These are phyloP conservation scores for Barnettozyma sucrosica DNA, from an alignment of 805 yeast species.

Conservation along the genomic window DNA sequence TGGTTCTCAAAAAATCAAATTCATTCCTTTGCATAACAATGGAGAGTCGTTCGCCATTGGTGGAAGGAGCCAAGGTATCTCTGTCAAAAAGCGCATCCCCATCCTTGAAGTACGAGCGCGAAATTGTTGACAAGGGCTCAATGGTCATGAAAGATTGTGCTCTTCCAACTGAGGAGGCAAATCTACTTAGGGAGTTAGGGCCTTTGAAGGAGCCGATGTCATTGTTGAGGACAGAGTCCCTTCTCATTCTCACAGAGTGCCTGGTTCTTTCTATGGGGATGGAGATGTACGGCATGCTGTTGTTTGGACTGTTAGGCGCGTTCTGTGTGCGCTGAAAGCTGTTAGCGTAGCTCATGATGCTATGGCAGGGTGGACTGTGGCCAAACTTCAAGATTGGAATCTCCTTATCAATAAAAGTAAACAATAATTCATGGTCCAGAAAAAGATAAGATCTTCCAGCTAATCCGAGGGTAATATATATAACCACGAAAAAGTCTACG, in stretches of 20 bases:
- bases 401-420: neutral
- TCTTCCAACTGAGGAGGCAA: conserved; percentile 73
- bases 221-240: conserved; percentile 36
- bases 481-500: neutral
- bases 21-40: conserved; percentile 40
- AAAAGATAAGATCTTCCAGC: neutral
- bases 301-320: conserved; percentile 1
- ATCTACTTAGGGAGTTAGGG: conserved; percentile 63
- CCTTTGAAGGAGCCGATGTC: conserved; percentile 59
- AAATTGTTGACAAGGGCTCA: conserved; percentile 34
- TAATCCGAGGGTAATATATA: neutral
- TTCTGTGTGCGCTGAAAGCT: conserved; percentile 1
- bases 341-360: conserved; percentile 1
- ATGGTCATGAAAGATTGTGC: conserved; percentile 68
- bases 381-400: neutral
- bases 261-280: conserved; percentile 20
- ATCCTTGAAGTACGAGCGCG: conserved; percentile 58
- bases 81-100: conserved; percentile 67
- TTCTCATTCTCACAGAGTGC: conserved; percentile 24
- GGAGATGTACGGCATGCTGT: conserved; percentile 10
- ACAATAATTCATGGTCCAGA: too few species aligned
- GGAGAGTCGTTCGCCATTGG: conserved; percentile 59
- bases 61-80: conserved; percentile 58
- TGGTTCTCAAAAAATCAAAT: conserved; percentile 23
- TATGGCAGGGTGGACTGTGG: neutral